These are phyloP conservation scores for Hanseniaspora guilliermondii DNA, from an alignment of 805 yeast species.

Conservation along the genomic window DNA sequence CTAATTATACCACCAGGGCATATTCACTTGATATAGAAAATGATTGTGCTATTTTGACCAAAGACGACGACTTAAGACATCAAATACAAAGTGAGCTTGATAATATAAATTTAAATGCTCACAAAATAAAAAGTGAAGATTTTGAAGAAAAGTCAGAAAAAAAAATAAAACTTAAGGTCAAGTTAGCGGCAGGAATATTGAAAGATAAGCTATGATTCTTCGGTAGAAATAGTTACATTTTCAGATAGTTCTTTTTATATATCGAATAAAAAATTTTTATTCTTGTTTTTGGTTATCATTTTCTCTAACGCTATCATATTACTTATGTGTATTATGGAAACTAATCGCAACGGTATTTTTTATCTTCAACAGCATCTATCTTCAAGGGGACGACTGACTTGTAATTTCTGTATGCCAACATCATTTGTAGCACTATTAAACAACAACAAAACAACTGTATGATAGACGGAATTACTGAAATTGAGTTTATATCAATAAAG, in stretches of 20 bases:
- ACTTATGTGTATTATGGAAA: too few species aligned
- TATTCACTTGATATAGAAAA: conserved; percentile 80
- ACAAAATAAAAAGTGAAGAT: conserved; percentile 43
- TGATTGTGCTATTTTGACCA: conserved; percentile 68
- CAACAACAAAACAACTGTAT: conserved; percentile 17
- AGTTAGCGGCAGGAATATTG: conserved; percentile 49
- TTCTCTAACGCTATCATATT: not conserved
- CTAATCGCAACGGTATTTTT: not conserved
- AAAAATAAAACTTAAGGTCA: conserved; percentile 49
- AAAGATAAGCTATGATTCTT: conserved; percentile 39
- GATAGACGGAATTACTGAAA: conserved; percentile 17
- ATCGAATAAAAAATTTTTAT: not conserved
- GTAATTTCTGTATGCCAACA: not conserved
- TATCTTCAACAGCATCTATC: not conserved
- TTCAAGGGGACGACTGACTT: not conserved
- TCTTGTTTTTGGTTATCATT: not conserved
- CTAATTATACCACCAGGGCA: conserved; percentile 85
- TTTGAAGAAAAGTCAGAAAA: conserved; percentile 50
- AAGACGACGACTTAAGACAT: conserved; percentile 44
- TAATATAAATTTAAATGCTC: conserved; percentile 43
- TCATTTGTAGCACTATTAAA: conserved; percentile 12
- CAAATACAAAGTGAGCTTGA: conserved; percentile 52
- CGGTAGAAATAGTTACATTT: not conserved
- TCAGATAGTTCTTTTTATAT: not conserved
- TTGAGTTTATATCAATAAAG: conserved; percentile 20